These are phyloP conservation scores for Madurella mycetomatis DNA, from an alignment of 2,329 filamentous ascomycete species.

Conservation along the genomic window DNA sequence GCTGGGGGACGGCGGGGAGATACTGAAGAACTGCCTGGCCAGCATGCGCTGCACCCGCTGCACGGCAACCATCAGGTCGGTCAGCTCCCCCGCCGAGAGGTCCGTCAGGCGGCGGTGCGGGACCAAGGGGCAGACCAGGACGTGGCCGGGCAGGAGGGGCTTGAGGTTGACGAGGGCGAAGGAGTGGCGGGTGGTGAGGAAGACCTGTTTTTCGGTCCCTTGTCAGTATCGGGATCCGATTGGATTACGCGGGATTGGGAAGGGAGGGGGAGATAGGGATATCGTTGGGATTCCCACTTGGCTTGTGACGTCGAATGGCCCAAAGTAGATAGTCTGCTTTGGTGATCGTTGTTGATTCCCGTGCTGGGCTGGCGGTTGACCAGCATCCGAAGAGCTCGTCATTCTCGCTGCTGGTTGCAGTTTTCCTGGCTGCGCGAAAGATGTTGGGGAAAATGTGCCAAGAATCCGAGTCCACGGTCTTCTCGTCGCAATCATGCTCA, in stretches of 20 bases:
- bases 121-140: conserved; percentile 76
- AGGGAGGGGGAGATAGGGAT: too few relatives aligned
- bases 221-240: too few relatives aligned
- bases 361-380: background rate
- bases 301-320: conserved; percentile 68
- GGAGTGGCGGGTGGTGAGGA: conserved; percentile 71
- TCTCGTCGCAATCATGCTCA: conserved; percentile 1
- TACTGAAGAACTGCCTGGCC: conserved; percentile 49
- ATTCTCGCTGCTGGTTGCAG: conserved; percentile 2
- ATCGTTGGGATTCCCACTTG: conserved; percentile 47
- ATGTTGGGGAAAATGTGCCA: background rate
- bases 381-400: conserved; percentile 16
- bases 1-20: conserved; percentile 5
- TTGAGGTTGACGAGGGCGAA: conserved; percentile 95
- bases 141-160: conserved; percentile 86
- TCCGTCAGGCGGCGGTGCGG: conserved; percentile 70
- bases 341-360: background rate
- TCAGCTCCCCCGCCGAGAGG: conserved; percentile 64
- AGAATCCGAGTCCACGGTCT: background rate
- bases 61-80: conserved; percentile 82
- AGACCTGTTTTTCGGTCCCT: conserved; percentile 60
- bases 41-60: conserved; percentile 78
- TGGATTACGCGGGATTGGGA: too few relatives aligned
- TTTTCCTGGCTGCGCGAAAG: background rate
- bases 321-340: conserved; percentile 55